Conservation (phyloP, 208 protist species). For the Trichomonas tenax region DNA sequence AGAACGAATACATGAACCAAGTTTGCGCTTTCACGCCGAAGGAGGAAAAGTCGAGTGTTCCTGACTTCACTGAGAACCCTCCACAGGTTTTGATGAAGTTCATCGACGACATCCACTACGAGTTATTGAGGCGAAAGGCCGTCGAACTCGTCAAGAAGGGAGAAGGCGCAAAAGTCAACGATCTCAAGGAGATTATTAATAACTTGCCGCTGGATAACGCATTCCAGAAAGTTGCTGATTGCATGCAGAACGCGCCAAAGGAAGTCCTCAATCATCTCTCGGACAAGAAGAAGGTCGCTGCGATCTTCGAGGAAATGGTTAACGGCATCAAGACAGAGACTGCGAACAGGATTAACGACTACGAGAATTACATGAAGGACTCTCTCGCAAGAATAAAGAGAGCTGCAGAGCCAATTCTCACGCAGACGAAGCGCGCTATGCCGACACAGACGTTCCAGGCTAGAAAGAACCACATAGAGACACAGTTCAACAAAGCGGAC, state of each 20-base stretch:
- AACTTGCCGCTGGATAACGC: neutral
- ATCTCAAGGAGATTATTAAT: neutral
- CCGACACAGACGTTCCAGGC: constrained; percentile 1
- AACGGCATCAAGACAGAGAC: neutral
- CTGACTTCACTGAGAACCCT: neutral
- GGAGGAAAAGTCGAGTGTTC: neutral
- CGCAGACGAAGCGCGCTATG: neutral
- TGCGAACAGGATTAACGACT: neutral
- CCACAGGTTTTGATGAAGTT: neutral
- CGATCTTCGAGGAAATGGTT: neutral
- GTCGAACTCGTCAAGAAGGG: neutral
- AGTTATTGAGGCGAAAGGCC: neutral
- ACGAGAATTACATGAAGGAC: neutral
- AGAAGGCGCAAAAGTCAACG: neutral
- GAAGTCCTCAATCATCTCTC: neutral
- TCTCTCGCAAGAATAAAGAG: neutral
- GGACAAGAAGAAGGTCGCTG: neutral
- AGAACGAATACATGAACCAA: neutral
- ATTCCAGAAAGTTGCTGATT: neutral
- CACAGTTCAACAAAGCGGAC: neutral
- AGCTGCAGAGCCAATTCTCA: neutral
- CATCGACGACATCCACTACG: neutral
- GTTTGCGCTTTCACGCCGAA: neutral
- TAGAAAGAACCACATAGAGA: neutral
- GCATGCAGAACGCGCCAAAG: neutral